A percentile compares a stretch with the other conserved stretches of the same genome.
Evolutionary conservation across 306 rosid genomes (phyloP).

Genomic region (Trichosanthes cucumerina): DNA sequence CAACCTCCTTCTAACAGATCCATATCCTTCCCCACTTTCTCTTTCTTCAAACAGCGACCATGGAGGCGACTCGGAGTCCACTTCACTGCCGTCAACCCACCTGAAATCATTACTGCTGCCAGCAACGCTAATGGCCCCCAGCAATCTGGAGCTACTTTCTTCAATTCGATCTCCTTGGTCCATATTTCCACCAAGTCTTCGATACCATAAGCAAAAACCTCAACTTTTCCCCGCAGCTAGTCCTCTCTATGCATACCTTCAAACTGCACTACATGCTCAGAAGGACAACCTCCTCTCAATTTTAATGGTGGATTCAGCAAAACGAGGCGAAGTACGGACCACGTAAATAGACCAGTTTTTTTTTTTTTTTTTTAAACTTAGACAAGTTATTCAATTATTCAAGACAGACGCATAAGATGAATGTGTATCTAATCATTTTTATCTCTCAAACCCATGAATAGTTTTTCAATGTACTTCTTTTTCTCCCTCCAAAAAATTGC

Average conservation of each 20-base stretch:
- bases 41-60: slow-evolving; percentile 27
- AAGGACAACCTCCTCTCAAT: background rate
- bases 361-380: no score
- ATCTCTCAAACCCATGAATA: no score
- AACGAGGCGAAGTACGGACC: background rate
- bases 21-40: slow-evolving; percentile 44
- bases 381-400: no score
- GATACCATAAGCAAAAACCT: background rate
- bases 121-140: slow-evolving; percentile 23
- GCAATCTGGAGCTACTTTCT: slow-evolving; percentile 52
- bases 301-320: background rate
- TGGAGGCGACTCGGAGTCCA: slow-evolving; percentile 46
- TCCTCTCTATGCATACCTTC: background rate
- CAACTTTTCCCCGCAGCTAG: background rate
- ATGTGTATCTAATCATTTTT: no score
- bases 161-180: slow-evolving; percentile 45
- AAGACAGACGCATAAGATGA: no score
- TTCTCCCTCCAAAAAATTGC: no score
- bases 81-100: slow-evolving; percentile 93
- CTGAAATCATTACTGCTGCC: slow-evolving; percentile 43
- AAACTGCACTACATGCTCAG: background rate
- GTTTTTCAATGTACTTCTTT: no score
- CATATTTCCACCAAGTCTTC: slow-evolving; percentile 23
- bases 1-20: slow-evolving; percentile 66
- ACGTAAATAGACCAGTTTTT: no score